These are phyloP conservation scores for Metschnikowia borealis DNA, from an alignment of 805 yeast species.

Conservation along the genomic window DNA sequence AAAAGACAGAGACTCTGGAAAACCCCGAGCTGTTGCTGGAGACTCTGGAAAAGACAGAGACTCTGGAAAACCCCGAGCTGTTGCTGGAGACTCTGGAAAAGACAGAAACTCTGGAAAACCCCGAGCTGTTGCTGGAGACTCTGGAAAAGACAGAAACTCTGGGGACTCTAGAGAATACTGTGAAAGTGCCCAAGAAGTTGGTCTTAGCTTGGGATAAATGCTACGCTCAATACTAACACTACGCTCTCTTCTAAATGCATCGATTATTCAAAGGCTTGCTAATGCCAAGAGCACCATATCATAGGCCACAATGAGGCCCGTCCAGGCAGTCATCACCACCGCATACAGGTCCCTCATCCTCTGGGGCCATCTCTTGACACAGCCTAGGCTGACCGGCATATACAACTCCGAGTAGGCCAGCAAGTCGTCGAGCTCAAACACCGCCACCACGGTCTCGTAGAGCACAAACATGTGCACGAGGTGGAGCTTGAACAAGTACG, in stretches of 20 bases:
- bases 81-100: no score
- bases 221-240: conserved; percentile 2
- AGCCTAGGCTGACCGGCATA: conserved; percentile 6
- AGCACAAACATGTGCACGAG: conserved; percentile 32
- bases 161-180: no score
- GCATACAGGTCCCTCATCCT: neutral
- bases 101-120: no score
- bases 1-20: no score
- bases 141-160: no score
- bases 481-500: conserved; percentile 29
- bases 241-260: neutral
- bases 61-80: no score
- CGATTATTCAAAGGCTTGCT: neutral
- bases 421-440: conserved; percentile 9
- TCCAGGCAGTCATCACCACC: neutral
- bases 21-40: no score
- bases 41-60: neutral
- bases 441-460: conserved; percentile 22
- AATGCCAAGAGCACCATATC: neutral
- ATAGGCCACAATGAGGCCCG: neutral
- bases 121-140: no score
- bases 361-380: neutral
- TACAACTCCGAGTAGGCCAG: conserved; percentile 14
- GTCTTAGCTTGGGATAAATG: conserved; percentile 2
- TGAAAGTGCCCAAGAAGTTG: neutral